Base-by-base conservation (phyloP, 352 stramenopile species). In the Globisporangium spinosum region DNA sequence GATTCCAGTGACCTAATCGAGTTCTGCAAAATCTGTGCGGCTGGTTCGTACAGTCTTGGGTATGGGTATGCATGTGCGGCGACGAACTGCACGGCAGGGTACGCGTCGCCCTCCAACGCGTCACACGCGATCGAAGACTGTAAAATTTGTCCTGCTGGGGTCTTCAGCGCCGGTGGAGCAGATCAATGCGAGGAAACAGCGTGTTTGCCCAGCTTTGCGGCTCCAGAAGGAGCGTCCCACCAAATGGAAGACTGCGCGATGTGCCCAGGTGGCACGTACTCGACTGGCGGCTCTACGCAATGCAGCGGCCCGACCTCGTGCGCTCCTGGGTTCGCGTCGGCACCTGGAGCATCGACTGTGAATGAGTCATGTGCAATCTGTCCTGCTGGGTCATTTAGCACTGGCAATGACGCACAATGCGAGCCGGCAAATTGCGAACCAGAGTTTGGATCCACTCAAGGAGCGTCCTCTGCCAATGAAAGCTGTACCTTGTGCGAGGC, bases 301-400 rank as follows among this genome's bases (percentile, higher is more conserved):
- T 86, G 78, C 56, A 65, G 70, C 15, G 58, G 69, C 20, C 76
- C 78, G 1, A 86, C 74, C 23, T 70, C 63, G 9, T 86, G 76
- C 23, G n/a, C 10, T 15, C 64, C 72, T 22, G 78, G 75, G 10
- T 79, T 58, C 12, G 71, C 76, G 9, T 83, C 78, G 7, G 64
- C 71, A 1, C 38, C 71, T 2, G 77, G 77, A 6, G 78, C 74
- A 0, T 65, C 70, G 8, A 76, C 71, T 0, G 57, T 51, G 20
- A 80, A 71, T 58, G 72, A 59, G 9, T 75, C 74, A n/a, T 86
- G 78, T 45, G 53, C 64, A 2, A 62, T 75, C 29, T 86, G 78
- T 35, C 20, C 70, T 3, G 69, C 59, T 10, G 78, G 78, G 12
- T 70, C 68, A 2, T 83, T 71, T 59, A 77, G 74, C 6, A 5